Evolutionary conservation across 306 rosid genomes (phyloP), one percentile per base, ranked within the genome.

Genomic region (Vigna angularis): DNA sequence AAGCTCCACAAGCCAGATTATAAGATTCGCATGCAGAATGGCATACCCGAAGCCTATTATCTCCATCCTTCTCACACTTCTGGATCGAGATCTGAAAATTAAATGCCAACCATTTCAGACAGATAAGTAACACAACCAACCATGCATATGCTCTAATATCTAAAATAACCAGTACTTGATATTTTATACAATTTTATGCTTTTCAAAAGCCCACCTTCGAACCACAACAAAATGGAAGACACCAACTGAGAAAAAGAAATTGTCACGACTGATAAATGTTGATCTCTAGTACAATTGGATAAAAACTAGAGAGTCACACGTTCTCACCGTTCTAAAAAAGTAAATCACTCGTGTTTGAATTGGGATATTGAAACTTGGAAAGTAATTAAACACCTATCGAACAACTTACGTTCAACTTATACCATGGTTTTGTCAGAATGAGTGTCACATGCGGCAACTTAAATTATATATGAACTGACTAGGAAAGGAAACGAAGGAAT

Each of bases 1-100:
- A 94, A 24, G 97, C 97, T 45, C 98, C 98, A 32, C 98, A 94
- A 4, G 98, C 98, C 68, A 87, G 78, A 81, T 94, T 94, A 86
- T 94, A 94, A 4, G 97, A 90, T 73, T 90, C 88, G 66, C 98
- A 94, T 9, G 97, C 98, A 2, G 97, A 94, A 57, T 94, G 89
- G 83, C 98, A 94, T 9, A 94, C 97, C 50, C 97, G 86, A 32
- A 94, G 95, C 86, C 97, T 87, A 88, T 94, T 88, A 91, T 92
- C 98, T 45, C 97, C 97, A 28, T 94, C 98, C 76, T 81, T 77
- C 53, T 92, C 98, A 16, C 97, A 94, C 83, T 90, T 94, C 66
- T 94, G 98, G 84, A 94, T 94, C 0, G 97, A 94, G 81, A 94
- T 94, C 98, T 94, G 92, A 59, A 49, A 76, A 77, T 81, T 22